phyloP scores from a whole-genome alignment of 345 rosid species.

The Eucalyptus camaldulensis region DNA sequence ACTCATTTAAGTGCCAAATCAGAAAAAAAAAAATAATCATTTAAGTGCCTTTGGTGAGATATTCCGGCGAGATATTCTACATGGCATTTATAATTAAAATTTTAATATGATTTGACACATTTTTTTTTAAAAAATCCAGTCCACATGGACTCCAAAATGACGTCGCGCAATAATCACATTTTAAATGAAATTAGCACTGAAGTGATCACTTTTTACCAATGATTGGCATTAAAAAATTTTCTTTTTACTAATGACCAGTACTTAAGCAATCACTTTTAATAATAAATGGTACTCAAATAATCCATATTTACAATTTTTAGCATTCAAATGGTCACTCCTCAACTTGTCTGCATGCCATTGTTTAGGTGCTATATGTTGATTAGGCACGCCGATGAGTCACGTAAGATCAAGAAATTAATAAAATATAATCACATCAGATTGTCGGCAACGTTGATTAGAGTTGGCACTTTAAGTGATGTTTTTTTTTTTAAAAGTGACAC shows the following conservation, averaged over 20 bases:
- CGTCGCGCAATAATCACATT: fast-evolving
- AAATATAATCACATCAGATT: fast-evolving
- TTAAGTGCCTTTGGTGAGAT: fast-evolving
- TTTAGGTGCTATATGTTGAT: fast-evolving
- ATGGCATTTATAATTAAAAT: no score
- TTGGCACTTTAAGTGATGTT: fast-evolving
- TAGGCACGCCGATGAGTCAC: fast-evolving
- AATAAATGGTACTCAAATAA: fast-evolving
- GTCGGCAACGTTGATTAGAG: fast-evolving
- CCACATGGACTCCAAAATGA: no score
- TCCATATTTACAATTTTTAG: no score
- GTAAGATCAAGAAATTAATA: no score
- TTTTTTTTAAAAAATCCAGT: fast-evolving
- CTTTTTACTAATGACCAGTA: fast-evolving
- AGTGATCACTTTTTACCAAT: fast-evolving
- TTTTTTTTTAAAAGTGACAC: no score
- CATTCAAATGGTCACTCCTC: no score
- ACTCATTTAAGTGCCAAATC: no score
- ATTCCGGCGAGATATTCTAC: fast-evolving
- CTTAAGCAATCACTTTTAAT: no score
- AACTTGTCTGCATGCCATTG: fast-evolving
- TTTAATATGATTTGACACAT: fast-evolving
- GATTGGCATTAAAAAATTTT: no score
- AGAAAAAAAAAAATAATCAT: fast-evolving
- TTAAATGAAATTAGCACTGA: no score